Base-by-base conservation (phyloP, 2,329 filamentous ascomycete genomes). In the Blumeria graminis region DNA sequence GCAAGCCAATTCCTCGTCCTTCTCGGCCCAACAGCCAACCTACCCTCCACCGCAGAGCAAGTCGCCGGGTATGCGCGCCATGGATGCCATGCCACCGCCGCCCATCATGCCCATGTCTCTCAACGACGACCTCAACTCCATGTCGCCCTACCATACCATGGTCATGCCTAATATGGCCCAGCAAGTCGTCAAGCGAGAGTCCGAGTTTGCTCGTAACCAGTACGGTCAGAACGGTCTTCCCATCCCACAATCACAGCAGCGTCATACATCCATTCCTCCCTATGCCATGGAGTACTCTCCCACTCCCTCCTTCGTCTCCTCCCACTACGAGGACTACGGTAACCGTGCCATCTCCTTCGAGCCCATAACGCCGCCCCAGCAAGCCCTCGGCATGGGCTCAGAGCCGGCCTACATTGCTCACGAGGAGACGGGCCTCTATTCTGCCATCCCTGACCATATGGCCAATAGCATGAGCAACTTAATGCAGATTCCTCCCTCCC, bases 331-430 rank as follows among this genome's bases (percentile, higher is more conserved):
- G 67, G 90, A 96, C 68, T 98, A 95, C 74, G 94, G 87, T 77
- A 90, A 89, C 68, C 84, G 92, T 57, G 92, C 88, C 55, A 81
- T 96, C 65, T 96, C 90, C 2, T 98, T 90, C 68, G 92, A 98
- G 74, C 92, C 92, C 55, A 81, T 98, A 63, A 98, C 92, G 0
- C 92, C 92, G 58, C 92, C 92, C 14, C 92, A 96, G 68, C 87
- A 95, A 70, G 80, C 85, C 13, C 71, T 92, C 58, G 81, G 78
- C 60, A 82, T 94, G 62, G 79, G 84, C 58, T 77, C 83, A 43
- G 92, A 98, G 73, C 88, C 92, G 9, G 87, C 92, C 9, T 98
- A 96, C 72, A 94, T 98, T 68, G 87, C 90, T 60, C 95, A 95
- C 68, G 92, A 98, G 72, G 92, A 96, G 69, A 94, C 90, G 50